phyloP scores from a whole-genome alignment of 371 early-diverging fungal species.

The Mortierella sp. region DNA sequence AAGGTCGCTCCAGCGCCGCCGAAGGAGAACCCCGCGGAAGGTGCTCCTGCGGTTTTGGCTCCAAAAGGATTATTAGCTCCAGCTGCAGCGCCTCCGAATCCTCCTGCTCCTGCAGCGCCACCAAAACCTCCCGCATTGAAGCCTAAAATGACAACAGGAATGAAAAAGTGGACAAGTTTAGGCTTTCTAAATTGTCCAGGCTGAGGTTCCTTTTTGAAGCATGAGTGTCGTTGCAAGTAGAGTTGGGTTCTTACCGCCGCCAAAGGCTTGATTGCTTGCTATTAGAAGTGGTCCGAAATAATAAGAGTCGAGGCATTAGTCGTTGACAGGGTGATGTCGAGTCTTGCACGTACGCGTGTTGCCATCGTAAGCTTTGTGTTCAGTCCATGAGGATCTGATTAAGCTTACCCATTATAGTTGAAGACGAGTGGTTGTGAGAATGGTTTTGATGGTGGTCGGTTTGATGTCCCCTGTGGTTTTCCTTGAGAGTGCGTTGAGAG shows the following conservation, averaged over 20 bases:
- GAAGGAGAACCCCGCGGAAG: constrained; percentile 41
- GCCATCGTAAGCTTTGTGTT: not conserved
- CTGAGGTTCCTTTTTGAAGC: not conserved
- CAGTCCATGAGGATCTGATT: not conserved
- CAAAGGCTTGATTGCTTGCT: constrained; percentile 49
- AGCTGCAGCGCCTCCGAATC: constrained; percentile 29
- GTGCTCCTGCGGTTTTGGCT: constrained; percentile 23
- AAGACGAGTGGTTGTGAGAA: not conserved
- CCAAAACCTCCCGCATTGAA: constrained; percentile 40
- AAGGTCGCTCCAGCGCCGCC: constrained; percentile 45
- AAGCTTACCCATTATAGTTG: not conserved
- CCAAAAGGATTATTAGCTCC: constrained; percentile 33
- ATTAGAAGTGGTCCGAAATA: not conserved
- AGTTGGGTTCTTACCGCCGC: constrained; percentile 1
- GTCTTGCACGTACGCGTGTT: not conserved
- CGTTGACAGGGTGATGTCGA: not conserved
- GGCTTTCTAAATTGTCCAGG: not conserved
- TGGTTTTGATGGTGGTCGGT: not conserved
- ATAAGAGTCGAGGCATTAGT: not conserved
- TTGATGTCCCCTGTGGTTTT: not conserved
- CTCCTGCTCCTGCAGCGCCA: constrained; percentile 8
- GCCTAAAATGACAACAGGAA: not conserved
- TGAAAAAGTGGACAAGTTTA: not conserved
- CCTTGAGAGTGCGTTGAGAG: not conserved
- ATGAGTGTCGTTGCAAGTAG: constrained; percentile 8